Evolutionary conservation across 495 filamentous ascomycete genomes (phyloP).

Genomic region (Bryoglossum gracile): DNA sequence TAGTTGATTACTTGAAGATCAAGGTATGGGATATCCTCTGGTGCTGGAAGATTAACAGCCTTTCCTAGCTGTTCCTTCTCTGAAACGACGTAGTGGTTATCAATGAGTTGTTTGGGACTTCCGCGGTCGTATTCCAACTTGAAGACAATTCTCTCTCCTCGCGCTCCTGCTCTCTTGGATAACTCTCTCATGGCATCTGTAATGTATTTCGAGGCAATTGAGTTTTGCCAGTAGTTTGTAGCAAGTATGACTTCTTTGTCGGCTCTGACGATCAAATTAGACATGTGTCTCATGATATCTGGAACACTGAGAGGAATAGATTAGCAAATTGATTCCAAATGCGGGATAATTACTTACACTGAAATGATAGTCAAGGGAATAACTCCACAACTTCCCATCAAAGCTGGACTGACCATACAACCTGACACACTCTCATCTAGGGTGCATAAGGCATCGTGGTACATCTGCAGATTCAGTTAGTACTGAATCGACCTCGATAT

Average conservation of each 20-base stretch:
- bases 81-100: slow-evolving; percentile 53
- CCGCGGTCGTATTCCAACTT: slow-evolving; percentile 74
- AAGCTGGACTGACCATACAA: slow-evolving; percentile 57
- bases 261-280: slow-evolving; percentile 66
- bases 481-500: background rate
- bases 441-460: slow-evolving; percentile 55
- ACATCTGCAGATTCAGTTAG: slow-evolving; percentile 39
- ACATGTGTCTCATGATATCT: slow-evolving; percentile 66
- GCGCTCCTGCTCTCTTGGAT: slow-evolving; percentile 52
- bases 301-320: slow-evolving; percentile 37
- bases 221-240: slow-evolving; percentile 69
- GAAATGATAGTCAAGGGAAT: slow-evolving; percentile 65
- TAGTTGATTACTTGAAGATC: slow-evolving; percentile 70
- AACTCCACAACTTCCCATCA: slow-evolving; percentile 63
- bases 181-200: slow-evolving; percentile 63
- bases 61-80: slow-evolving; percentile 49
- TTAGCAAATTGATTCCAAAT: background rate
- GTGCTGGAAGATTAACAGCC: slow-evolving; percentile 50
- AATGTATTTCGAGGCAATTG: slow-evolving; percentile 56
- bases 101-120: slow-evolving; percentile 52
- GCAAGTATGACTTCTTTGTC: slow-evolving; percentile 65
- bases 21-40: slow-evolving; percentile 59
- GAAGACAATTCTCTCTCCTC: slow-evolving; percentile 52
- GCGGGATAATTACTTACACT: slow-evolving; percentile 34
- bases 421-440: slow-evolving; percentile 47